Percentiles rank a stretch among this genome's conserved stretches.
Evolutionary conservation across 257 asterid genomes (phyloP).

Genomic region (Gentiana macrophylla): DNA sequence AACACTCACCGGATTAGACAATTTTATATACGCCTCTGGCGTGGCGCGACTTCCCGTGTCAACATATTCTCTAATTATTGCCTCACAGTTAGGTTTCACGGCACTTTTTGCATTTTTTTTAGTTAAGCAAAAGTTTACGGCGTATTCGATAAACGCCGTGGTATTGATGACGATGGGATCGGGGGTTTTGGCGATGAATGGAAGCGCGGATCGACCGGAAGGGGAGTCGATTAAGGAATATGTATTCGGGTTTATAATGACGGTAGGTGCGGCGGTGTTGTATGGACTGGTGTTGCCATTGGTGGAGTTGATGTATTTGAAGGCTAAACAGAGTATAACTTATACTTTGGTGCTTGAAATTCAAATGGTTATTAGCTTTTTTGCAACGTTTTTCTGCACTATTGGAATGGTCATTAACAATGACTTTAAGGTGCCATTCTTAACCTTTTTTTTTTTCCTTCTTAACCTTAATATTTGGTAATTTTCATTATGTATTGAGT

Average conservation of each 20-base stretch:
- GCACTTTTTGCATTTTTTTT: constrained; percentile 16
- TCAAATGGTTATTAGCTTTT: constrained; percentile 14
- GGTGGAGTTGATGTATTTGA: constrained; percentile 15
- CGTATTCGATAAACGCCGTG: constrained; percentile 16
- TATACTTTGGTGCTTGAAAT: constrained; percentile 17
- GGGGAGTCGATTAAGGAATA: constrained; percentile 17
- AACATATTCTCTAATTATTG: constrained; percentile 10
- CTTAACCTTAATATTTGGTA: no score
- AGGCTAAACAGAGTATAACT: constrained; percentile 11
- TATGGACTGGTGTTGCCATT: constrained; percentile 14
- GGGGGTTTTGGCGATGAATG: constrained; percentile 4
- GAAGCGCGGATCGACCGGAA: constrained; percentile 6
- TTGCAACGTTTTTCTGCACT: constrained; percentile 15
- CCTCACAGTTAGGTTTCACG: constrained; percentile 19
- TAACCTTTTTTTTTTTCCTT: not conserved
- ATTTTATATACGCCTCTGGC: constrained; percentile 18
- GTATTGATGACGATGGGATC: constrained; percentile 15
- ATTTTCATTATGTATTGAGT: no score
- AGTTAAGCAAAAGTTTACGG: constrained; percentile 19
- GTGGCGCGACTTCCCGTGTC: constrained; percentile 16
- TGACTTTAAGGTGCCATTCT: constrained; percentile 13
- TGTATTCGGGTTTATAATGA: constrained; percentile 14
- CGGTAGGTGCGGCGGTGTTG: constrained; percentile 13
- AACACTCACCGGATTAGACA: constrained; percentile 9
- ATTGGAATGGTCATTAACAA: constrained; percentile 15